Percentiles rank a stretch among this genome's conserved stretches.
phyloP scores from a whole-genome alignment of 192 early-diverging fungal species.

The Coemansia sp. region DNA sequence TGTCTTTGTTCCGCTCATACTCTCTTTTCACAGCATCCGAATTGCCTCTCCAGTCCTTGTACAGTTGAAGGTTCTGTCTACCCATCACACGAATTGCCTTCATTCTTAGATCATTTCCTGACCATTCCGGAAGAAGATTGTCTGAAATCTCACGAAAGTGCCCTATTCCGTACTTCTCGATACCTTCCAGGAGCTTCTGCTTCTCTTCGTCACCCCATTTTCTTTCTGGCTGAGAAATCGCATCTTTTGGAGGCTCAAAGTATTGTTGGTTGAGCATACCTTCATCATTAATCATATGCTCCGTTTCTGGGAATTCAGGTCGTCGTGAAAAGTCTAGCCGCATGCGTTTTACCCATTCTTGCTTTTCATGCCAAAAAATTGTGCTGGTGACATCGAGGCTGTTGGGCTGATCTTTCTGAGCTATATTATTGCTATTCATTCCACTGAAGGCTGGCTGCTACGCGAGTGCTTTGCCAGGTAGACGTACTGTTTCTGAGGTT shows the following conservation, averaged over 20 bases:
- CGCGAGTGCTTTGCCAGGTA: no score
- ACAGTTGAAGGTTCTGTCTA: constrained; percentile 82
- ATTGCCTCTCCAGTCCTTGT: constrained; percentile 82
- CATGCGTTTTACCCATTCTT: constrained; percentile 78
- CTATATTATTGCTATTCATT: background rate
- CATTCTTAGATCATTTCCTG: constrained; percentile 76
- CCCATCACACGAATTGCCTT: constrained; percentile 83
- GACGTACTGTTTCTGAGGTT: background rate
- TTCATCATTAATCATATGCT: constrained; percentile 77
- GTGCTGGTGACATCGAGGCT: constrained; percentile 14
- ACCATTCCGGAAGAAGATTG: constrained; percentile 72
- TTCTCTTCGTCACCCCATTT: constrained; percentile 88
- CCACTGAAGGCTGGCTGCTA: background rate
- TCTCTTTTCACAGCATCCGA: constrained; percentile 67
- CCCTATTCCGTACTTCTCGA: constrained; percentile 81
- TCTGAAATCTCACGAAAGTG: constrained; percentile 87
- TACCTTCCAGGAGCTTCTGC: constrained; percentile 71
- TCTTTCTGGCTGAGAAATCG: constrained; percentile 58
- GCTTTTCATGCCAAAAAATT: constrained; percentile 59
- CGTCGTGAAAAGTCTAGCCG: constrained; percentile 81
- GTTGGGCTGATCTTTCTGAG: background rate
- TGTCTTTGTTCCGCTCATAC: constrained; percentile 78
- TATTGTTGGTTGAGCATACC: constrained; percentile 87
- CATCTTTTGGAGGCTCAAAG: constrained; percentile 69
- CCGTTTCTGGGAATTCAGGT: constrained; percentile 81